phyloP scores from a whole-genome alignment of 345 rosid species.

The Clausena lansium region DNA sequence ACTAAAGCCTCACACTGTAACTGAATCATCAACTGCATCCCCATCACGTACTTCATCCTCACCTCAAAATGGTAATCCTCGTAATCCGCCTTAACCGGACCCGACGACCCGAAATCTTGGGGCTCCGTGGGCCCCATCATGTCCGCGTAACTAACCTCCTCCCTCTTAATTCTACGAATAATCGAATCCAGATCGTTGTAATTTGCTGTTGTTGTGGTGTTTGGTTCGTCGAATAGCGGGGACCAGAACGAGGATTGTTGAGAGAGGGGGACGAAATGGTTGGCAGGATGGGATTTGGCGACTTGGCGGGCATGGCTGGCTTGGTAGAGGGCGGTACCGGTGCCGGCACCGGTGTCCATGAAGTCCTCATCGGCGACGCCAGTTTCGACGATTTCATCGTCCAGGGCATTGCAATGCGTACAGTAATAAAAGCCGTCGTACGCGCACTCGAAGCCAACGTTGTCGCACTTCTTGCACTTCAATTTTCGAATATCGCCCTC shows the following conservation, averaged over 20 bases:
- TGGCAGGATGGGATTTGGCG: slow-evolving; percentile 22
- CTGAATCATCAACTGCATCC: slow-evolving; percentile 65
- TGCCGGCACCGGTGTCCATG: slow-evolving; percentile 38
- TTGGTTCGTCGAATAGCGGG: slow-evolving; percentile 26
- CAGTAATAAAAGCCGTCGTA: slow-evolving; percentile 62
- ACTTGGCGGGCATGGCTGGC: slow-evolving; percentile 32
- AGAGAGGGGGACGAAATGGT: slow-evolving; percentile 23
- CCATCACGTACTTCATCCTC: slow-evolving; percentile 67
- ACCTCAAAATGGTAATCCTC: slow-evolving; percentile 64
- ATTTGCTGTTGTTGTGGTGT: not conserved
- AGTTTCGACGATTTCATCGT: slow-evolving; percentile 46
- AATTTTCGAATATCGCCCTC: slow-evolving; percentile 15
- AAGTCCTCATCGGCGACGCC: slow-evolving; percentile 64
- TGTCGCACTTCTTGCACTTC: slow-evolving; percentile 56
- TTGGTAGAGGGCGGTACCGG: slow-evolving; percentile 46
- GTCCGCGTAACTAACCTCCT: slow-evolving; percentile 16
- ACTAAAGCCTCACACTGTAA: slow-evolving; percentile 74
- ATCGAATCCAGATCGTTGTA: not conserved
- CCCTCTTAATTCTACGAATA: slow-evolving; percentile 15
- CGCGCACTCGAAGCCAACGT: slow-evolving; percentile 38
- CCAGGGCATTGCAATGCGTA: slow-evolving; percentile 41
- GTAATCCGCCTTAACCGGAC: slow-evolving; percentile 22
- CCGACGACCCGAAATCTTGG: slow-evolving; percentile 46
- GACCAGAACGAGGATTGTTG: slow-evolving; percentile 44
- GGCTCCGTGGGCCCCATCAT: slow-evolving; percentile 42